Conservation (phyloP, 345 rosid genomes). For the Salix exigua region DNA sequence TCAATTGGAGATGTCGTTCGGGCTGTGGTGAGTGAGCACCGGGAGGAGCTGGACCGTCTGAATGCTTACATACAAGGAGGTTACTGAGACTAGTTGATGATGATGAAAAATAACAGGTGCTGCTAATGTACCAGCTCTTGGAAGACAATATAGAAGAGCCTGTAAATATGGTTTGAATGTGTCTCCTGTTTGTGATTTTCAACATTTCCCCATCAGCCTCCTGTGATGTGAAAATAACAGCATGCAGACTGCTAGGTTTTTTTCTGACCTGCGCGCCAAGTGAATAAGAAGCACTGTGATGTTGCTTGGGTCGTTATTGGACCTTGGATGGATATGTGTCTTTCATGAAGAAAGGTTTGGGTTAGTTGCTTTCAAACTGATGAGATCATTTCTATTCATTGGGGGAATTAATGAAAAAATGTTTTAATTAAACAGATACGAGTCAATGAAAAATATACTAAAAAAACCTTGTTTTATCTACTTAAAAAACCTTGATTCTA, state of each 20-base stretch:
- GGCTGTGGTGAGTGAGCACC: slow-evolving; percentile 90
- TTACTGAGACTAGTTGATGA: slow-evolving; percentile 49
- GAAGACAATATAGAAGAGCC: slow-evolving; percentile 11
- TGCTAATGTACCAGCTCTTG: not conserved
- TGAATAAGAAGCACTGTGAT: not conserved
- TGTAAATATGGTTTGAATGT: slow-evolving; percentile 25
- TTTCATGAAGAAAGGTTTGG: not conserved
- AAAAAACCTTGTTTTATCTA: too few species aligned
- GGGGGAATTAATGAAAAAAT: too few species aligned
- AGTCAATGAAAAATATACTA: too few species aligned
- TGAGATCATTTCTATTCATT: too few species aligned
- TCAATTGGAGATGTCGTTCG: slow-evolving; percentile 99
- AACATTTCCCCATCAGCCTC: too few species aligned
- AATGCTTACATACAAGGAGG: slow-evolving; percentile 94
- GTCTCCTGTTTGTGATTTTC: too few species aligned
- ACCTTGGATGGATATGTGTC: not conserved
- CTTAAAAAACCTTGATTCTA: too few species aligned
- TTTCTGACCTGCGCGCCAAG: not conserved
- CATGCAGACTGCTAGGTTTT: not conserved
- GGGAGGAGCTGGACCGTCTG: slow-evolving; percentile 86
- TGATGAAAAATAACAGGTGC: slow-evolving; percentile 19
- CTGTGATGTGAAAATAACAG: not conserved
- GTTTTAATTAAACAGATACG: too few species aligned
- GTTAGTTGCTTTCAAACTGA: not conserved
- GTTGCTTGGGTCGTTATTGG: not conserved